Base-by-base conservation (phyloP, 345 rosid species). In the Punica granatum region DNA sequence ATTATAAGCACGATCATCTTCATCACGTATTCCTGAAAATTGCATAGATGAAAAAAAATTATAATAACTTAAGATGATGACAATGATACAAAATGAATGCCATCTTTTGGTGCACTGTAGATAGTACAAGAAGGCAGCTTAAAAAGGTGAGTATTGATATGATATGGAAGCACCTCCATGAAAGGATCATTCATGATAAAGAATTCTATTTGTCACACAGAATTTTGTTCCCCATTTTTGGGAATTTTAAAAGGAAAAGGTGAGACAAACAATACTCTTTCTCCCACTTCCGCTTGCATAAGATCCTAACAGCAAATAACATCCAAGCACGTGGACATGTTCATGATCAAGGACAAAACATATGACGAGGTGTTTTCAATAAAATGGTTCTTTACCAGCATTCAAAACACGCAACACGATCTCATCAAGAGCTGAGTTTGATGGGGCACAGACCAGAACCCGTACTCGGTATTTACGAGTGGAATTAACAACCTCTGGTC, bases 371-470 rank as follows among this genome's bases (percentile, higher is more conserved):
- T 25, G 15, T 28, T 30, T 28, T 56, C 0, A 30, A 56, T 7
- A 25, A 34, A 62, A 32, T 7, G 58, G 49, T 67, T 43, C 69
- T 65, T 73, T 82, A 91, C 99, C 98, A 26, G 85, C 71, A 71
- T 78, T 84, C 53, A 94, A 75, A 81, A 94, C 87, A 72, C 96
- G 93, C 73, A 85, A 68, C 62, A 94, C 90, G 73, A 91, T 94
- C 85, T 94, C 99, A 82, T 94, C 98, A 74, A 94, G 90, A 23
- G 98, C 99, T 48, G 99, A 94, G 81, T 94, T 94, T 70, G 99
- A 94, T 69, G 96, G 97, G 66, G 99, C 97, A 78, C 96, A 94
- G 58, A 94, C 95, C 68, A 94, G 85, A 75, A 91, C 90, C 60
- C 98, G 87, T 34, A 83, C 74, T 69, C 88, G 86, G 73, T 85